Percentiles rank a stretch among this genome's conserved stretches.
Evolutionary conservation across 495 filamentous ascomycete species (phyloP).

Genomic region (Hyphodiscus hymeniophilus): DNA sequence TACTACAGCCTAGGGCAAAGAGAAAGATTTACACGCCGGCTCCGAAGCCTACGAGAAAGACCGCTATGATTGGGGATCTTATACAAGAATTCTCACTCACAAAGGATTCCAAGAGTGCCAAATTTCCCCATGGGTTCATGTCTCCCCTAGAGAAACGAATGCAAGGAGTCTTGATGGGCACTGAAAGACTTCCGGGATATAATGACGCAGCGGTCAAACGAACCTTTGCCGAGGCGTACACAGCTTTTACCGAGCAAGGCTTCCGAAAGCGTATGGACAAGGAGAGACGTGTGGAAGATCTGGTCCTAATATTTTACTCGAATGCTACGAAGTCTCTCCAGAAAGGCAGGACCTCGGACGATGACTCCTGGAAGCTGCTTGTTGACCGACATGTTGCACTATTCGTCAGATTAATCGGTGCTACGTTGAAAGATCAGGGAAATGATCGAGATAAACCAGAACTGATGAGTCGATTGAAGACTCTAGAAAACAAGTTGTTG

Average conservation of each 20-base stretch:
- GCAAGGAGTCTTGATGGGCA: constrained; percentile 69
- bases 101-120: constrained; percentile 61
- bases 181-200: constrained; percentile 69
- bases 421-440: constrained; percentile 70
- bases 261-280: constrained; percentile 87
- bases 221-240: constrained; percentile 74
- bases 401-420: constrained; percentile 80
- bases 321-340: constrained; percentile 84
- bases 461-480: constrained; percentile 65
- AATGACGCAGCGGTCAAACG: constrained; percentile 67
- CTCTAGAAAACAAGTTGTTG: constrained; percentile 86
- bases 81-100: constrained; percentile 69
- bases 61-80: constrained; percentile 56
- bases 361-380: constrained; percentile 86
- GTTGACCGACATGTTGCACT: constrained; percentile 92
- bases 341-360: constrained; percentile 72
- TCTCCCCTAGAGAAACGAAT: constrained; percentile 67
- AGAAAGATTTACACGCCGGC: constrained; percentile 72
- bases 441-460: constrained; percentile 70
- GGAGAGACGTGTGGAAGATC: constrained; percentile 85
- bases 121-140: constrained; percentile 73
- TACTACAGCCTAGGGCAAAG: constrained; percentile 83
- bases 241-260: constrained; percentile 71
- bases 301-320: constrained; percentile 81
- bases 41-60: constrained; percentile 54